phyloP scores from a whole-genome alignment of 1,284 basidiomycete genomes.

The Coriolopsis trogii region DNA sequence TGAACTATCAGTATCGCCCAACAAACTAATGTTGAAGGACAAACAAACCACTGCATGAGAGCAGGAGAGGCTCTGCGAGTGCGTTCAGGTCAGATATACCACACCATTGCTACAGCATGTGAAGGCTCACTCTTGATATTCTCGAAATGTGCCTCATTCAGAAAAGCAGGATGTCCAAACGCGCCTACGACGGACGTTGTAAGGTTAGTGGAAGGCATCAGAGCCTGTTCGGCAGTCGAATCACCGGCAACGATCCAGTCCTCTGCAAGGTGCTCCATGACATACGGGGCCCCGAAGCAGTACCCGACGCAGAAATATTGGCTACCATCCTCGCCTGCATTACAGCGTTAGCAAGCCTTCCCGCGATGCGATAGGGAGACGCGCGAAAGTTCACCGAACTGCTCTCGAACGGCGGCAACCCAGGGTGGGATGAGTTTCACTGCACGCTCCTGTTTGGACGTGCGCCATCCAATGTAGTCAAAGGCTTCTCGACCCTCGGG shows the following conservation, averaged over 20 bases:
- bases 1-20: background rate
- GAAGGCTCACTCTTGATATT: slow-evolving; percentile 47
- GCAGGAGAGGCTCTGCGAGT: slow-evolving; percentile 14
- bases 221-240: no score
- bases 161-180: slow-evolving; percentile 56
- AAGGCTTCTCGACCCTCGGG: slow-evolving; percentile 44
- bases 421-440: slow-evolving; percentile 46
- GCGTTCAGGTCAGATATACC: background rate
- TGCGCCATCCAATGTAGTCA: slow-evolving; percentile 44
- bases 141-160: slow-evolving; percentile 51
- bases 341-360: background rate
- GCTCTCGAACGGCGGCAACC: slow-evolving; percentile 49
- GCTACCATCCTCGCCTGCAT: slow-evolving; percentile 21
- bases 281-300: slow-evolving; percentile 60
- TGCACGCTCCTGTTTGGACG: slow-evolving; percentile 38
- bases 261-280: slow-evolving; percentile 45
- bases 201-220: no score
- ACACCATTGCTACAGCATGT: slow-evolving; percentile 31
- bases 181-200: no score
- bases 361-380: no score
- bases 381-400: slow-evolving; percentile 40
- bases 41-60: slow-evolving; percentile 17
- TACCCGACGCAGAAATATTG: slow-evolving; percentile 42
- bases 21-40: no score
- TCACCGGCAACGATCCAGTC: slow-evolving; percentile 50